Percentiles rank a stretch among this genome's conserved stretches.
Conservation (phyloP, 176 grass and related monocot species). For the Thalia dealbata region DNA sequence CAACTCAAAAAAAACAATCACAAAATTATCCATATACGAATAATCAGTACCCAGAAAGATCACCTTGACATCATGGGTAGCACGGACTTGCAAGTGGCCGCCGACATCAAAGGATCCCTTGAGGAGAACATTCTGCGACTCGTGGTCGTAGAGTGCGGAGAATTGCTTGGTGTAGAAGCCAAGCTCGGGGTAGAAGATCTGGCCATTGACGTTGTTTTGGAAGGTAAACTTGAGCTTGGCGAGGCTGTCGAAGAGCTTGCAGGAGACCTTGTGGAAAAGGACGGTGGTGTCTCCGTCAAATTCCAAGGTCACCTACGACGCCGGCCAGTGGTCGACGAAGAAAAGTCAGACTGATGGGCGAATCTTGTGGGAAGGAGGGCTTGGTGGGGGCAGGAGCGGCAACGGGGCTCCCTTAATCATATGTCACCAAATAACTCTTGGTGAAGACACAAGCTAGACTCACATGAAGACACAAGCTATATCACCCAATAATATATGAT, state of each 20-base stretch:
- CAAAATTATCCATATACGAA: neutral
- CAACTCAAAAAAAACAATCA: neutral
- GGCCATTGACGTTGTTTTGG: conserved; percentile 48
- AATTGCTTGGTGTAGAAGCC: conserved; percentile 58
- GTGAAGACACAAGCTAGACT: too few relatives aligned
- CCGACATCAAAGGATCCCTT: conserved; percentile 40
- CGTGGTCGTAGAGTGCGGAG: conserved; percentile 58
- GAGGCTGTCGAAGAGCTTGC: conserved; percentile 63
- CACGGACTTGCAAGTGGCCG: conserved; percentile 42
- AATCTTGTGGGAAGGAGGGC: conserved; percentile 12
- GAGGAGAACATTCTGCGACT: conserved; percentile 57
- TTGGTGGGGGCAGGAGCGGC: neutral
- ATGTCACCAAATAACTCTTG: too few relatives aligned
- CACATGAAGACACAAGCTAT: too few relatives aligned
- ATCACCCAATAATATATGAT: too few relatives aligned
- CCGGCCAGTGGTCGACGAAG: conserved; percentile 18
- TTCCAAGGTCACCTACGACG: conserved; percentile 57
- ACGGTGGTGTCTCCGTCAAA: conserved; percentile 59
- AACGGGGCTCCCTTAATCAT: too few relatives aligned
- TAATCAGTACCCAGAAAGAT: neutral
- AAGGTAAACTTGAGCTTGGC: conserved; percentile 84
- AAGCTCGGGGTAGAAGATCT: conserved; percentile 36
- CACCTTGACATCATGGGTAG: conserved; percentile 77
- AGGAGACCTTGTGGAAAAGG: conserved; percentile 82
- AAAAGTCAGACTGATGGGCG: neutral